Evolutionary conservation across 257 asterid species (phyloP).

Genomic region (Petunia axillaris): DNA sequence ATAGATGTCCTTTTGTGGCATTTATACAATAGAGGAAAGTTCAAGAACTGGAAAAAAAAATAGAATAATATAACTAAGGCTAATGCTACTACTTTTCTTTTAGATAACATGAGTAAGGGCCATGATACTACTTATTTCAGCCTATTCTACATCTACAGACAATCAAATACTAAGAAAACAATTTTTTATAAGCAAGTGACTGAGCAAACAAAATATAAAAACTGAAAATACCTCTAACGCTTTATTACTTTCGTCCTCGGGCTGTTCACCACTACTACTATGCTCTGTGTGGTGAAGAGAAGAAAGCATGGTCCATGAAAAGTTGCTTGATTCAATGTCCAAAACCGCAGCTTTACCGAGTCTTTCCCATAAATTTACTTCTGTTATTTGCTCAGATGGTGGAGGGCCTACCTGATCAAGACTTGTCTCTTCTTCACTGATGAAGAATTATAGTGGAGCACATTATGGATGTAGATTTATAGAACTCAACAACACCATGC

Average conservation of each 20-base stretch:
- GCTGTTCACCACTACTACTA: constrained; percentile 78
- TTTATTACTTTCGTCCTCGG: constrained; percentile 92
- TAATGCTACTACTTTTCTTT: constrained; percentile 9
- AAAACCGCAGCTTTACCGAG: constrained; percentile 82
- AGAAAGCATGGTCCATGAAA: constrained; percentile 83
- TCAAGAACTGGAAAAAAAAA: background rate
- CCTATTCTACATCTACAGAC: constrained; percentile 19
- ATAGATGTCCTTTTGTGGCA: too few relatives aligned
- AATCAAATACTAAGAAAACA: background rate
- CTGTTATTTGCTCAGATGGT: constrained; percentile 65
- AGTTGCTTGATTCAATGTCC: constrained; percentile 83
- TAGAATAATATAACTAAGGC: background rate
- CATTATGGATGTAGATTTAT: constrained; percentile 19
- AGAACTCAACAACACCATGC: background rate
- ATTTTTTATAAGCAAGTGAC: too few relatives aligned
- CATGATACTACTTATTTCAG: background rate
- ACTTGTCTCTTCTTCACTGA: constrained; percentile 69
- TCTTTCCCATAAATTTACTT: constrained; percentile 86
- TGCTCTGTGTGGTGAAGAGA: constrained; percentile 97
- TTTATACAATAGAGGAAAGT: background rate
- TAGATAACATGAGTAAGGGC: background rate
- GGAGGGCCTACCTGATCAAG: constrained; percentile 51
- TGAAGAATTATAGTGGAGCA: constrained; percentile 27
- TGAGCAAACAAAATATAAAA: background rate
- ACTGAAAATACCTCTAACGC: constrained; percentile 73